These are phyloP conservation scores for Malus orientalis DNA, from an alignment of 306 rosid species.

Conservation along the genomic window DNA sequence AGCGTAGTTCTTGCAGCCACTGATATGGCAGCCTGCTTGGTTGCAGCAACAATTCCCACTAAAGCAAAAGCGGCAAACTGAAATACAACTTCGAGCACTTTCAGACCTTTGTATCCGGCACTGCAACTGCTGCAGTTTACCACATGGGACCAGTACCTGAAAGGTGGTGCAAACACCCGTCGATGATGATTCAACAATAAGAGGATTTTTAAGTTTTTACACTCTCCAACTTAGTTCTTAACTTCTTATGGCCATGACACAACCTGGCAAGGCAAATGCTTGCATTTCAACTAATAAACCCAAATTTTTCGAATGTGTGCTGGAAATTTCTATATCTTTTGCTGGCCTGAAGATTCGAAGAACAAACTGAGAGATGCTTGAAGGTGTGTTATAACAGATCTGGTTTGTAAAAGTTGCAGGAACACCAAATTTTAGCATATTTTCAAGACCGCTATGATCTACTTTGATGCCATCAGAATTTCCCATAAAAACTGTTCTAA, in stretches of 20 bases:
- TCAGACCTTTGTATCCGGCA: conserved; percentile 63
- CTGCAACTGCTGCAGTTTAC: conserved; percentile 80
- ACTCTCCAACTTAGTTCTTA: neutral
- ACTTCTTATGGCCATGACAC: neutral
- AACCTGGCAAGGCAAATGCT: neutral
- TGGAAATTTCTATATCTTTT: neutral
- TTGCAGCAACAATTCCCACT: conserved; percentile 61
- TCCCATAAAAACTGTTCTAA: neutral
- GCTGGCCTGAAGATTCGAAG: neutral
- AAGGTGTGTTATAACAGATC: neutral
- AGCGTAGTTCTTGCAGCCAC: conserved; percentile 37
- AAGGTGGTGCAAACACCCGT: neutral
- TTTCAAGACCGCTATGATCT: neutral
- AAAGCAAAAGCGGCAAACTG: conserved; percentile 53
- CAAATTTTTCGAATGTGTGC: neutral
- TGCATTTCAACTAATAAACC: neutral
- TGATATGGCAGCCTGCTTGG: conserved; percentile 37
- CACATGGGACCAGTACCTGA: conserved; percentile 83
- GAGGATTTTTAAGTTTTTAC: neutral
- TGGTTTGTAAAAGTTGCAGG: neutral
- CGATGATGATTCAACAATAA: neutral
- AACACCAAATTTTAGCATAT: neutral
- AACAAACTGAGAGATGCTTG: neutral
- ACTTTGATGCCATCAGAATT: neutral
- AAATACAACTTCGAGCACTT: conserved; percentile 47